Conservation (phyloP, 179 eudicot genomes). For the Silene coronaria region DNA sequence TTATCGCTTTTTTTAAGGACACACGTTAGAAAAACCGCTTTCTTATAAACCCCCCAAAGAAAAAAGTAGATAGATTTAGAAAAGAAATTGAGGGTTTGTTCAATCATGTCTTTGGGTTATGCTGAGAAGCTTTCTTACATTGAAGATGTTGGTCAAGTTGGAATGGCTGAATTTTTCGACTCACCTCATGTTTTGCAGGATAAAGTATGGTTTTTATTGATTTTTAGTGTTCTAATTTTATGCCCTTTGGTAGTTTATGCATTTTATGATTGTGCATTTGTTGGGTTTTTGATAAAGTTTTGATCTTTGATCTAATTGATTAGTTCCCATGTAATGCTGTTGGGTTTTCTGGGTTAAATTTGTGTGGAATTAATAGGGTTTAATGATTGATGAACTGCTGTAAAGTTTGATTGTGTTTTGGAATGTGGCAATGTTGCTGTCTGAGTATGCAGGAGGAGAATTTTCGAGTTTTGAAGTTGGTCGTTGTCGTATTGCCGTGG, state of each 20-base stretch:
- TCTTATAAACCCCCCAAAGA: background rate
- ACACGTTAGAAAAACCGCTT: no score
- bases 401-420: background rate
- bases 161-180: constrained; percentile 87
- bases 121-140: constrained; percentile 91
- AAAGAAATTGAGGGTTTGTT: constrained; percentile 10
- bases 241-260: background rate
- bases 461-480: background rate
- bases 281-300: constrained; percentile 7
- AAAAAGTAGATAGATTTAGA: background rate
- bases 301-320: constrained; percentile 20
- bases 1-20: background rate
- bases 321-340: constrained; percentile 25
- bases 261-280: constrained; percentile 14
- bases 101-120: constrained; percentile 84
- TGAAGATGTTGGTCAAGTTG: constrained; percentile 97
- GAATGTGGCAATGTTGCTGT: background rate
- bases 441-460: background rate
- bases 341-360: constrained; percentile 22
- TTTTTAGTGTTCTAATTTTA: background rate
- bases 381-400: background rate
- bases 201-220: constrained; percentile 41
- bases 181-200: constrained; percentile 56
- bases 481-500: background rate
- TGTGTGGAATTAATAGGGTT: background rate